Evolutionary conservation across 164 flowering plant species (phyloP), one percentile per base, ranked within the genome.

Genomic region (Umbilicus rupestris): DNA sequence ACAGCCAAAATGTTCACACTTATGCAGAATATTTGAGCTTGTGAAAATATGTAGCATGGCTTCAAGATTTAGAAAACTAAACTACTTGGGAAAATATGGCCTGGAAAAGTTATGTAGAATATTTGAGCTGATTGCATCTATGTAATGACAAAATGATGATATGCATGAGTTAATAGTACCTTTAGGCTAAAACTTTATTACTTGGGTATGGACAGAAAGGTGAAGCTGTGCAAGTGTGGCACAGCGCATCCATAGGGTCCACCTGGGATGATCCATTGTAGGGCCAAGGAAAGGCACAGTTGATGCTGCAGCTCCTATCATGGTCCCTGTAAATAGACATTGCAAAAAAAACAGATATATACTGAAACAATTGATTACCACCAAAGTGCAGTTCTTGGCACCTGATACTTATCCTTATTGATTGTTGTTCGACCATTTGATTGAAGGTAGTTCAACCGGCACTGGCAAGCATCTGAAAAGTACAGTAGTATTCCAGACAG

Each of bases 191-290:
- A 50, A 50, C 58, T 50, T 50, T 22, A 52, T 24, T 52, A 16
- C 31, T 52, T 52, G 3, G 58, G 58, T 8, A 24, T 52, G 31
- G 58, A 52, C 31, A 8, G 58, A 52, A 11, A 24, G 31, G 58
- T 52, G 58, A 52, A 22, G 29, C 29, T 52, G 58, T 22, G 58
- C 58, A 50, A 50, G 58, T 50, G 58, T 9, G 58, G 58, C 58
- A 52, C 58, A 52, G 58, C 12, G 11, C 58, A 24, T 17, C 29
- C 58, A 52, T 11, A 3, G 4, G 24, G 24, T 52, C 58, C 58
- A 24, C 30, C 58, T 52, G 12, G 3, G 58, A 50, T 3, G 14
- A 52, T 52, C 58, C 58, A 9, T 52, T 24, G 58, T 52, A 52
- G 58, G 58, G 24, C 58, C 14, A 22, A 52, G 31, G 16, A 52